These are phyloP conservation scores for Leptographium radiaticola DNA, from an alignment of 2,329 filamentous ascomycete species.

Conservation along the genomic window DNA sequence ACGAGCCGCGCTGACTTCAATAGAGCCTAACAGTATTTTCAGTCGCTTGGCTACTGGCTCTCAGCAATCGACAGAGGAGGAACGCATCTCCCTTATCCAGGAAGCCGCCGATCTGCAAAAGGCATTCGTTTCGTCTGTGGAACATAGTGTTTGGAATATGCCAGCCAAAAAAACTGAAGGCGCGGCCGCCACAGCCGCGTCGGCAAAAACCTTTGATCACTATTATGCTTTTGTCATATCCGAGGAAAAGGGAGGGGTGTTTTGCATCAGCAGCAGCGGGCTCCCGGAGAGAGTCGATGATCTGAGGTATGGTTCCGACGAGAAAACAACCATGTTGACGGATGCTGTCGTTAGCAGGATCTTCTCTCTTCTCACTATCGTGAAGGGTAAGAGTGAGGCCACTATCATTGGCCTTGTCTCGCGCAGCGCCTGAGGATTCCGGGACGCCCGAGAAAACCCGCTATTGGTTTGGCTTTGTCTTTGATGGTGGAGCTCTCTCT, in stretches of 20 bases:
- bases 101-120: conserved; percentile 1
- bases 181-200: neutral
- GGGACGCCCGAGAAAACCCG: too few species aligned
- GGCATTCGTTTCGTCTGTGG: neutral
- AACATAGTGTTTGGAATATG: neutral
- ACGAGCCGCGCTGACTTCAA: neutral
- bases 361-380: neutral
- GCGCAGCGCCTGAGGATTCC: neutral
- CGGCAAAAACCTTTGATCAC: neutral
- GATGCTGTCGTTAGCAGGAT: neutral
- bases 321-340: neutral
- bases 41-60: neutral
- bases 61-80: neutral
- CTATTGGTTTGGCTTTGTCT: too few species aligned
- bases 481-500: too few species aligned
- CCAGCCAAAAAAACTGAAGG: neutral
- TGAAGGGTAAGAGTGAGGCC: neutral
- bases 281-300: neutral
- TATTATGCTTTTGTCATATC: conserved; percentile 2
- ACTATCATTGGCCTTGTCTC: neutral
- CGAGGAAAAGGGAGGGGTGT: neutral
- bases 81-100: neutral
- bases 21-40: conserved; percentile 1
- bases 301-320: neutral
- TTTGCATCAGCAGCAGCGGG: neutral